Conservation (phyloP, 2,329 filamentous ascomycete species). For the Trichoderma simmonsii region DNA sequence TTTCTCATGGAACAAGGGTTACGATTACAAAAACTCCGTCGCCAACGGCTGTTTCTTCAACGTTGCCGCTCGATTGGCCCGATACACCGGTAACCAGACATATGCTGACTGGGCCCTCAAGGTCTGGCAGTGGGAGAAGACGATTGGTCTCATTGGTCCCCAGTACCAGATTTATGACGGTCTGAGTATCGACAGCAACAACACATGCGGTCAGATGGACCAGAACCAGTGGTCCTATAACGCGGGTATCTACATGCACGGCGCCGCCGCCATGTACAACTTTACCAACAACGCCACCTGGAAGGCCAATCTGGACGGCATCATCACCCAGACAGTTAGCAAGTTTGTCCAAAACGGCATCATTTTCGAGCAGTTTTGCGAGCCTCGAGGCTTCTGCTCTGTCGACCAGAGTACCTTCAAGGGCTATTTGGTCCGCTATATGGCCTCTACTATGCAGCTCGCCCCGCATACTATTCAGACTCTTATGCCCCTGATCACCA, state of each 20-base stretch:
- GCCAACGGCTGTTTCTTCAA: slow-evolving; percentile 70
- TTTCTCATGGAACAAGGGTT: slow-evolving; percentile 71
- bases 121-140: slow-evolving; percentile 63
- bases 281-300: slow-evolving; percentile 52
- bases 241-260: slow-evolving; percentile 62
- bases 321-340: slow-evolving; percentile 48
- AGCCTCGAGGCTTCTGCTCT: slow-evolving; percentile 59
- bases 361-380: slow-evolving; percentile 66
- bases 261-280: slow-evolving; percentile 60
- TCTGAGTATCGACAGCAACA: slow-evolving; percentile 35
- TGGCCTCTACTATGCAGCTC: slow-evolving; percentile 53
- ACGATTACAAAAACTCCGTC: slow-evolving; percentile 65
- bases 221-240: slow-evolving; percentile 68
- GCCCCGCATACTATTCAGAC: slow-evolving; percentile 49
- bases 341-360: slow-evolving; percentile 55
- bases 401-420: slow-evolving; percentile 73
- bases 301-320: slow-evolving; percentile 56
- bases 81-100: slow-evolving; percentile 75
- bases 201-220: slow-evolving; percentile 52
- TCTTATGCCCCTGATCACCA: slow-evolving; percentile 50
- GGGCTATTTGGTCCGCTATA: slow-evolving; percentile 68
- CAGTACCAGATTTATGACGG: slow-evolving; percentile 56
- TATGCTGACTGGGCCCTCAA: slow-evolving; percentile 74
- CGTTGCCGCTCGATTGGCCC: slow-evolving; percentile 65
- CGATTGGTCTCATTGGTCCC: slow-evolving; percentile 53